Evolutionary conservation across 495 filamentous ascomycete species (phyloP), one percentile per base, ranked within the genome.

Genomic region (Daldinia loculata): DNA sequence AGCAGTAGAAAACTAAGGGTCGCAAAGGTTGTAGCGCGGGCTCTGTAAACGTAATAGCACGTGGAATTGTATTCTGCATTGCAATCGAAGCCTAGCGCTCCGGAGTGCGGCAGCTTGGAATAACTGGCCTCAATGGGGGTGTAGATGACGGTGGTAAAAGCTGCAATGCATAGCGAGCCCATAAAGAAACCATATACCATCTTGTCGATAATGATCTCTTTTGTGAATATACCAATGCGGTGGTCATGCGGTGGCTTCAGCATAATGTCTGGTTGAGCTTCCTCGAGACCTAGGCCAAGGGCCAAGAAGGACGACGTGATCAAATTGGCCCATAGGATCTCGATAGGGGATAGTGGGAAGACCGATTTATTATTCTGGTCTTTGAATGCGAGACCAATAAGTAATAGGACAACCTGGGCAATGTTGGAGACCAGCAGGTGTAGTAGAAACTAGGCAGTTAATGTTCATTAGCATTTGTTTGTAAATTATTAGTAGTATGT

Each of bases 1-100:
- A 89, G 80, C 1, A 87, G 77, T 32, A 87, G 80, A 79, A 86
- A 88, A 24, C 84, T 87, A 1, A 89, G 83, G 60, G 88, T 90
- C 12, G 88, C 89, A 69, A 91, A 93, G 0, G 87, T 89, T 2
- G 91, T 89, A 6, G 91, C 90, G 11, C 91, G 87, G 4, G 90
- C 91, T 8, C 88, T 88, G 81, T 85, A 89, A 8, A 88, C 84
- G 8, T 76, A 72, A 32, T 79, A 79, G 72, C 87, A 89, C 17
- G 72, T 68, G 4, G 69, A 56, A n/a, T 75, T 75, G 70, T 81
- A 84, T 39, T 61, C 65, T 34, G 84, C 76, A 72, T 89, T 89
- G 74, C 87, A 89, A 62, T 81, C 77, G 24, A 45, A 5, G 22
- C 84, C 85, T 27, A 88, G 81, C 11, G 39, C 17, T 2, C 59